A percentile compares a stretch with the other conserved stretches of the same genome.
Conservation (phyloP, 768 basidiomycete genomes). For the Mycena vitilis region DNA sequence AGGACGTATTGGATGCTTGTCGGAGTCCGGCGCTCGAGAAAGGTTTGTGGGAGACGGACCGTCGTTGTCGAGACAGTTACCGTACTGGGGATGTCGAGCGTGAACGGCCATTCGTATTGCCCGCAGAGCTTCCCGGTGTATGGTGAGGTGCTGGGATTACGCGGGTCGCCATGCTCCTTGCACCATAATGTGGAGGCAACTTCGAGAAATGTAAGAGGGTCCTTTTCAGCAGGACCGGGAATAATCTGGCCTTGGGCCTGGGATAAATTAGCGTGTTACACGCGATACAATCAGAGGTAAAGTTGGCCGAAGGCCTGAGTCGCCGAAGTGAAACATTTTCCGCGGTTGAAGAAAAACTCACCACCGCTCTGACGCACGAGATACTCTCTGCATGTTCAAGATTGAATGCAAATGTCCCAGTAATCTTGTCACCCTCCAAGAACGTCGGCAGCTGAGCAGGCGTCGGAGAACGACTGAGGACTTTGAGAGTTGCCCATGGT, state of each 20-base stretch:
- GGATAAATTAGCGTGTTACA: constrained; percentile 7
- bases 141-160: constrained; percentile 21
- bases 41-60: constrained; percentile 33
- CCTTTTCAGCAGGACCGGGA: constrained; percentile 32
- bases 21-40: constrained; percentile 31
- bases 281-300: constrained; percentile 1
- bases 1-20: constrained; percentile 35
- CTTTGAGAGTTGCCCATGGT: constrained; percentile 52
- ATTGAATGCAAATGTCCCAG: constrained; percentile 33
- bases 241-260: constrained; percentile 40
- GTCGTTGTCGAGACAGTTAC: constrained; percentile 26
- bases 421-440: constrained; percentile 38
- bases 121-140: constrained; percentile 34
- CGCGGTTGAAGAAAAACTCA: constrained; percentile 36
- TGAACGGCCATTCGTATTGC: constrained; percentile 39
- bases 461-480: constrained; percentile 51
- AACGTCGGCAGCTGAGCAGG: constrained; percentile 41
- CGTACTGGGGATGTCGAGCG: constrained; percentile 41
- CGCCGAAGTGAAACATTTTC: not conserved
- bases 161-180: constrained; percentile 33
- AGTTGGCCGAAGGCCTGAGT: no score
- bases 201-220: constrained; percentile 39
- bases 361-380: constrained; percentile 52
- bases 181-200: constrained; percentile 37
- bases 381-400: constrained; percentile 47